Conservation (phyloP, 1,139 yeast species). For the Pichia sp. region DNA sequence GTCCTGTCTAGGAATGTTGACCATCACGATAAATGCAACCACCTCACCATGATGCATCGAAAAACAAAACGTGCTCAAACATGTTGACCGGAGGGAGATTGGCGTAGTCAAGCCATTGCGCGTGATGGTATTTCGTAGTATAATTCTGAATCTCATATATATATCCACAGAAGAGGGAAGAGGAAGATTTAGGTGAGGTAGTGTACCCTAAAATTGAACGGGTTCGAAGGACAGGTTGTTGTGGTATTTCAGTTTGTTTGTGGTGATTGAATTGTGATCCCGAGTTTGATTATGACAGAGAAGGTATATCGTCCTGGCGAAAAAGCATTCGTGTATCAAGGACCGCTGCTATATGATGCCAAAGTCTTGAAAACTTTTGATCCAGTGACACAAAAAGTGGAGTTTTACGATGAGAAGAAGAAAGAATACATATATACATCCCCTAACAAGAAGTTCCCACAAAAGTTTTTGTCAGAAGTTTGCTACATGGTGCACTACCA, state of each 20-base stretch:
- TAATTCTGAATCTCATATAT: neutral
- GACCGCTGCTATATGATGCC: constrained; percentile 88
- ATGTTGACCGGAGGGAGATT: neutral
- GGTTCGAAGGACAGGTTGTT: neutral
- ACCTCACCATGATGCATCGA: too few relatives aligned
- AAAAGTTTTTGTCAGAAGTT: constrained; percentile 38
- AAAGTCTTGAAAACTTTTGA: constrained; percentile 65
- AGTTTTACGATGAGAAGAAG: constrained; percentile 37
- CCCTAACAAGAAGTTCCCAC: constrained; percentile 44
- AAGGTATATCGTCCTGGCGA: constrained; percentile 13
- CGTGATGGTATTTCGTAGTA: neutral
- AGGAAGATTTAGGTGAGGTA: too few relatives aligned
- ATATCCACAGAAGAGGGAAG: too few relatives aligned
- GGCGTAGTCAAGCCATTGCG: neutral
- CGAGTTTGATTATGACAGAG: neutral
- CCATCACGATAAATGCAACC: too few relatives aligned
- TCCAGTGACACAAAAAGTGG: constrained; percentile 43
- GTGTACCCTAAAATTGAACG: too few relatives aligned
- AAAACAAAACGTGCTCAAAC: neutral
- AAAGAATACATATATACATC: constrained; percentile 18
- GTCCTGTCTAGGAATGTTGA: too few relatives aligned
- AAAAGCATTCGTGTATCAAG: constrained; percentile 72
- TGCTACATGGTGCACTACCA: constrained; percentile 78
- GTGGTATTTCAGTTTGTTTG: too few relatives aligned
- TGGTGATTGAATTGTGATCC: neutral